phyloP scores from a whole-genome alignment of 257 asterid genomes.

The Solanum tarapatanum region DNA sequence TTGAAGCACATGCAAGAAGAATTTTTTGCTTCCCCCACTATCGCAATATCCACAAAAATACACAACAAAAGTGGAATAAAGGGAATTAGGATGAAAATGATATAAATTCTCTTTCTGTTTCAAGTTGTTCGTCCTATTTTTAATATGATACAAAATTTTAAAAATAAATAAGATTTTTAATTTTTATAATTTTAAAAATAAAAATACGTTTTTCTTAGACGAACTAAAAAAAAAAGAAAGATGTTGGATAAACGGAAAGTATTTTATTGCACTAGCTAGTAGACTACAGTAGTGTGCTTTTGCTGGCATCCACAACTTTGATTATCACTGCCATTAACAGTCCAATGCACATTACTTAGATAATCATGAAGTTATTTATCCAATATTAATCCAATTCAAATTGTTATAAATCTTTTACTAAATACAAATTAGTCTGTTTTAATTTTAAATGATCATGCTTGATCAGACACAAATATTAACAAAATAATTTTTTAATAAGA shows the following conservation, averaged over 20 bases:
- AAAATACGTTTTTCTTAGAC: no score
- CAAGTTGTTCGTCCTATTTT: not conserved
- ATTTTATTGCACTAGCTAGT: not conserved
- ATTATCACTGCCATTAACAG: not conserved
- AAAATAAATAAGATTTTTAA: rapidly evolving
- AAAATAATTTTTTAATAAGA: not conserved
- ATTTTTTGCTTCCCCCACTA: not conserved
- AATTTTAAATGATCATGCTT: not conserved
- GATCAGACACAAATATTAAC: not conserved
- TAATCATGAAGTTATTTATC: not conserved
- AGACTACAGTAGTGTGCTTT: not conserved
- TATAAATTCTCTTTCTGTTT: not conserved
- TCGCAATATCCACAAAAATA: not conserved
- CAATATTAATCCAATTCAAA: not conserved
- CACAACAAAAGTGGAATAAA: not conserved
- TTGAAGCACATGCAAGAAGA: conserved; percentile 1
- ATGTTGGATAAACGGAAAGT: not conserved
- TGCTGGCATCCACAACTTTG: not conserved
- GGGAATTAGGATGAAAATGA: not conserved
- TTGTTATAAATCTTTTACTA: not conserved
- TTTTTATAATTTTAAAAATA: not conserved
- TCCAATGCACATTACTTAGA: not conserved
- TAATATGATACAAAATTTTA: rapidly evolving
- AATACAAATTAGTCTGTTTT: not conserved
- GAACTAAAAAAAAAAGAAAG: not conserved